These are phyloP conservation scores for Tylopilus subfusipes DNA, from an alignment of 768 basidiomycete genomes.

Conservation along the genomic window DNA sequence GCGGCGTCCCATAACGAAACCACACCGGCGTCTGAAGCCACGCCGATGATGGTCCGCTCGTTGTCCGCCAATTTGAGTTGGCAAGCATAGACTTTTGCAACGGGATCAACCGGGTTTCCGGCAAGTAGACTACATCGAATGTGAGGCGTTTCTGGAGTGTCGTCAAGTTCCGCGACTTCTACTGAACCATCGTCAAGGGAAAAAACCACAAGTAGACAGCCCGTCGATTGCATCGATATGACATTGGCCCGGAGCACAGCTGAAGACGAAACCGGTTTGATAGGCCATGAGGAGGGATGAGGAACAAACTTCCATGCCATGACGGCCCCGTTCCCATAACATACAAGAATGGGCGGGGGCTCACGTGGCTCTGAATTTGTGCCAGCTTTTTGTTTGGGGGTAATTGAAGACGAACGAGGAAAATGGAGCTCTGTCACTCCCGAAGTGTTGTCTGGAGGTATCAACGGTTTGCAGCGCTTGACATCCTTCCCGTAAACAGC, in stretches of 20 bases:
- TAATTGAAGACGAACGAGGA: slow-evolving; percentile 7
- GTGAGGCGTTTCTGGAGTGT: slow-evolving; percentile 39
- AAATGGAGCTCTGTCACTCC: slow-evolving; percentile 57
- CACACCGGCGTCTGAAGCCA: slow-evolving; percentile 61
- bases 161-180: slow-evolving; percentile 54
- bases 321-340: slow-evolving; percentile 58
- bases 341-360: slow-evolving; percentile 38
- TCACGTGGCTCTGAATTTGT: slow-evolving; percentile 12
- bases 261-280: slow-evolving; percentile 43
- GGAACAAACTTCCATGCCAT: slow-evolving; percentile 46
- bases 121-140: slow-evolving; percentile 51
- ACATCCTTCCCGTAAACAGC: slow-evolving; percentile 41
- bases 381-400: slow-evolving; percentile 16
- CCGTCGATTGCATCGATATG: slow-evolving; percentile 45
- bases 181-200: slow-evolving; percentile 63
- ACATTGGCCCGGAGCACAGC: slow-evolving; percentile 48
- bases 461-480: slow-evolving; percentile 40
- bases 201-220: slow-evolving; percentile 53
- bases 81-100: slow-evolving; percentile 53
- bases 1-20: slow-evolving; percentile 74
- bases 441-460: slow-evolving; percentile 40
- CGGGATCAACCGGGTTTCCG: slow-evolving; percentile 55
- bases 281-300: slow-evolving; percentile 27
- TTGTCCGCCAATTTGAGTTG: slow-evolving; percentile 48
- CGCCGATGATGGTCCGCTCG: slow-evolving; percentile 52